Evolutionary conservation across 805 yeast species (phyloP).

Genomic region (Hanseniaspora valbyensis): DNA sequence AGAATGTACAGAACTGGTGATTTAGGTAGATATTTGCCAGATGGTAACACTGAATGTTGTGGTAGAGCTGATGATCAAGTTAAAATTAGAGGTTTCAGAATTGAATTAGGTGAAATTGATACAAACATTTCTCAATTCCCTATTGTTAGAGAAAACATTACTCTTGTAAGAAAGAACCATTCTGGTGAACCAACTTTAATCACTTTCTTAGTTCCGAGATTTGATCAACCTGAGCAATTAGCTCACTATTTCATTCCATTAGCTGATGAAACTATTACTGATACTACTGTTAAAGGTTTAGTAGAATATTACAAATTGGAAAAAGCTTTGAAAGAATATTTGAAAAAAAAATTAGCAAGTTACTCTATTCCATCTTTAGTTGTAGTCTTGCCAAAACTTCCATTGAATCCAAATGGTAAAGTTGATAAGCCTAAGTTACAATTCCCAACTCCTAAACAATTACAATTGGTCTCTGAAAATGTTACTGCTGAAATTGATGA

Average conservation of each 20-base stretch:
- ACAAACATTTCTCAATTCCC: constrained; percentile 94
- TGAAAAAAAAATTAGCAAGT: constrained; percentile 79
- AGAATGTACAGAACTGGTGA: constrained; percentile 95
- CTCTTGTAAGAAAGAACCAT: constrained; percentile 82
- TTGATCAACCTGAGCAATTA: constrained; percentile 40
- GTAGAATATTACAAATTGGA: constrained; percentile 65
- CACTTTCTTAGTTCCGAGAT: constrained; percentile 82
- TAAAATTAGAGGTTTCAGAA: constrained; percentile 95
- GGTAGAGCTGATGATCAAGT: constrained; percentile 99
- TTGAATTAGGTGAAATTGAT: constrained; percentile 95
- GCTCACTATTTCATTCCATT: constrained; percentile 35
- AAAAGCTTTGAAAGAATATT: constrained; percentile 66
- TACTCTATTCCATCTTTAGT: constrained; percentile 89
- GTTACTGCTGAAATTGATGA: constrained; percentile 34
- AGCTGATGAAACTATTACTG: constrained; percentile 34
- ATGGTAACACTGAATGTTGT: constrained; percentile 94
- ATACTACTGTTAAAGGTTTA: constrained; percentile 67
- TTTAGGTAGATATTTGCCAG: constrained; percentile 90
- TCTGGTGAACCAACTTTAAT: constrained; percentile 86
- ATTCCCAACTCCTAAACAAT: constrained; percentile 82
- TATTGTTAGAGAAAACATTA: constrained; percentile 80
- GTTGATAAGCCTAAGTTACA: constrained; percentile 95
- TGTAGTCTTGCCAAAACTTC: constrained; percentile 75
- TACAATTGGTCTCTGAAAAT: constrained; percentile 59
- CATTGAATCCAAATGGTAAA: constrained; percentile 95